These are phyloP conservation scores for Globisporangium heterothallicum DNA, from an alignment of 352 stramenopile genomes.

Conservation along the genomic window DNA sequence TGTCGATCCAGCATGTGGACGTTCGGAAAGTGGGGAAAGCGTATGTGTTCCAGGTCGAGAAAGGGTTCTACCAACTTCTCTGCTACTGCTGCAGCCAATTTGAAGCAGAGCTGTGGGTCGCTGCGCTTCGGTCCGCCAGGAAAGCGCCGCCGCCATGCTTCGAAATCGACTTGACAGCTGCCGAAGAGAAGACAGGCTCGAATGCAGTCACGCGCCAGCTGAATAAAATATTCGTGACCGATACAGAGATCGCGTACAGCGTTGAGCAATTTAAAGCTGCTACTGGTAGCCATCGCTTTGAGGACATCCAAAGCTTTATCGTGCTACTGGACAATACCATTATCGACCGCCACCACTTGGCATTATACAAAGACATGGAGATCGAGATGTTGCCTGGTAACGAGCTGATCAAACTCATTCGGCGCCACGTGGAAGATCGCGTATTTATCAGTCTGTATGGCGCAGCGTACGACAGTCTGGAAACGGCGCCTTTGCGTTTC, in stretches of 20 bases:
- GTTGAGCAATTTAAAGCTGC: slow-evolving; percentile 48
- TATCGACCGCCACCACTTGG: slow-evolving; percentile 60
- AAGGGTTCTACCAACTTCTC: slow-evolving; percentile 78
- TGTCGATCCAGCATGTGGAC: slow-evolving; percentile 78
- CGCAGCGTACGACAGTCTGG: slow-evolving; percentile 49
- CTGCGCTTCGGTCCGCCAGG: slow-evolving; percentile 49
- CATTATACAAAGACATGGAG: slow-evolving; percentile 53
- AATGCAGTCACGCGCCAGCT: slow-evolving; percentile 52
- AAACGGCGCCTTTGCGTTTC: slow-evolving; percentile 31
- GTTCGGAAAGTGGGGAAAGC: slow-evolving; percentile 50
- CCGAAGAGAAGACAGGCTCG: slow-evolving; percentile 47
- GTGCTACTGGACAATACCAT: slow-evolving; percentile 56
- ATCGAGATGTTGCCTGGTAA: slow-evolving; percentile 67
- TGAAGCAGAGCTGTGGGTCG: slow-evolving; percentile 79
- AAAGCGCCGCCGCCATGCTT: slow-evolving; percentile 35
- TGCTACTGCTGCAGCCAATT: slow-evolving; percentile 76
- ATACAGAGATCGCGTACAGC: slow-evolving; percentile 41
- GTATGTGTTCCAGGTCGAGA: slow-evolving; percentile 82
- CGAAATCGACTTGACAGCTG: slow-evolving; percentile 58
- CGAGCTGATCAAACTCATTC: slow-evolving; percentile 68
- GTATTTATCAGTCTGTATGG: slow-evolving; percentile 63
- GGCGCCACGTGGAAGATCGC: slow-evolving; percentile 72
- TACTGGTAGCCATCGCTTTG: slow-evolving; percentile 42
- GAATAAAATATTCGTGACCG: slow-evolving; percentile 82
- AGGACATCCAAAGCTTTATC: slow-evolving; percentile 55